Percentiles rank a stretch among this genome's conserved stretches.
These are phyloP conservation scores for Ophiostoma triangulosporum DNA, from an alignment of 2,329 filamentous ascomycete genomes.

Conservation along the genomic window DNA sequence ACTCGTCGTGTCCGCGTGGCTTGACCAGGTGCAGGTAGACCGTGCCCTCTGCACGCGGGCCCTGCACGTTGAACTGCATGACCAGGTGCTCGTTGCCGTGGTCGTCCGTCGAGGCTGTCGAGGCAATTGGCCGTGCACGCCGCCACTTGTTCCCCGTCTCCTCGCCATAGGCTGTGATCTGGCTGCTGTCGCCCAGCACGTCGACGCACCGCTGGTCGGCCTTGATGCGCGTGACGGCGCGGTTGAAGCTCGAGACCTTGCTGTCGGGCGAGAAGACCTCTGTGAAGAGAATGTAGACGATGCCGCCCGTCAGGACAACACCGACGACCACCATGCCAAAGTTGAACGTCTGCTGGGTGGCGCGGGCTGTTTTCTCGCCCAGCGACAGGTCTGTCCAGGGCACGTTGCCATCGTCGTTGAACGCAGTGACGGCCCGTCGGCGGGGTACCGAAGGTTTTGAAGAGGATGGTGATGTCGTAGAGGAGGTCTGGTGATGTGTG, in stretches of 20 bases:
- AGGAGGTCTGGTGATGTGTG: conserved; percentile 40
- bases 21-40: conserved; percentile 70
- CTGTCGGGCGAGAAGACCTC: conserved; percentile 78
- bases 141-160: conserved; percentile 73
- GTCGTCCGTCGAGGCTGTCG: conserved; percentile 52
- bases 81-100: conserved; percentile 66
- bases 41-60: conserved; percentile 57
- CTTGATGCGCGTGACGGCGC: conserved; percentile 67
- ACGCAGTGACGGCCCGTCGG: conserved; percentile 62
- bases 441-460: conserved; percentile 27
- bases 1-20: conserved; percentile 48
- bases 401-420: conserved; percentile 74
- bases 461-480: conserved; percentile 13
- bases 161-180: conserved; percentile 73
- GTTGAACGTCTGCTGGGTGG: conserved; percentile 86
- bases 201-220: conserved; percentile 56
- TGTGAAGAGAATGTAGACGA: conserved; percentile 63
- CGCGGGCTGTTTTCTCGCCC: conserved; percentile 67
- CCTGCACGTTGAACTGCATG: conserved; percentile 81
- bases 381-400: conserved; percentile 66
- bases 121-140: conserved; percentile 48
- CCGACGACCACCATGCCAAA: conserved; percentile 65
- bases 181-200: conserved; percentile 58
- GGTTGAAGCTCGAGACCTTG: conserved; percentile 79
- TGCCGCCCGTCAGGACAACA: conserved; percentile 61